Evolutionary conservation across 495 filamentous ascomycete species (phyloP), one percentile per base, ranked within the genome.

Genomic region (Trichoderma virens): DNA sequence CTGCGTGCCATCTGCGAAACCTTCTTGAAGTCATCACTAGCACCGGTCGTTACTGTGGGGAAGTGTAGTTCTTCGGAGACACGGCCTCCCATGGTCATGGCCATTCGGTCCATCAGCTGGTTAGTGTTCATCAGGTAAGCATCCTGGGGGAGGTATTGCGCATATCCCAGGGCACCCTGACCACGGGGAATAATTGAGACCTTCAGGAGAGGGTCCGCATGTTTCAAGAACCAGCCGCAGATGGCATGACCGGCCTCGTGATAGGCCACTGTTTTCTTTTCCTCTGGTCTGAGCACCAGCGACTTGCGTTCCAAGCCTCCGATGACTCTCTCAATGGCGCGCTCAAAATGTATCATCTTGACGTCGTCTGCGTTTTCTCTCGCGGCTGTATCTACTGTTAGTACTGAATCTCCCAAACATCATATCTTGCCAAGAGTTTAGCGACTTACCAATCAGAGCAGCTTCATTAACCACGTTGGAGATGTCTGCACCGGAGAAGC

Each of bases 61-160:
- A 98, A 98, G 76, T 98, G 92, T 4, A 98, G 72, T 75, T 98
- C 94, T 76, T 98, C 94, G 41, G 88, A 92, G 45, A 98, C 90
- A 66, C 94, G 88, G 3, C 94, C 94, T 68, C 90, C 94, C 43
- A 98, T 85, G 20, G 94, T 97, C 94, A 98, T 98, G 66, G 95
- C 94, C 95, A 98, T 98, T 65, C 95, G 91, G 75, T 98, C 94
- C 93, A 97, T 97, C 30, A 98, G 79, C 78, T 98, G 94, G 74
- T 93, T 88, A 67, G 90, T 87, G 67, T 86, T 97, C 92, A 98
- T 90, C 62, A 98, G 83, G 74, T 97, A 97, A 30, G 89, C 90
- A 72, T 98, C 94, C 2, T 86, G 77, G 2, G 94, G 94, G n/a
- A 98, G 83, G 73, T 97, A 97, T 75, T 98, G 94, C 8, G 94